These are phyloP conservation scores for Myochromella boudieri DNA, from an alignment of 768 basidiomycete species.

Conservation along the genomic window DNA sequence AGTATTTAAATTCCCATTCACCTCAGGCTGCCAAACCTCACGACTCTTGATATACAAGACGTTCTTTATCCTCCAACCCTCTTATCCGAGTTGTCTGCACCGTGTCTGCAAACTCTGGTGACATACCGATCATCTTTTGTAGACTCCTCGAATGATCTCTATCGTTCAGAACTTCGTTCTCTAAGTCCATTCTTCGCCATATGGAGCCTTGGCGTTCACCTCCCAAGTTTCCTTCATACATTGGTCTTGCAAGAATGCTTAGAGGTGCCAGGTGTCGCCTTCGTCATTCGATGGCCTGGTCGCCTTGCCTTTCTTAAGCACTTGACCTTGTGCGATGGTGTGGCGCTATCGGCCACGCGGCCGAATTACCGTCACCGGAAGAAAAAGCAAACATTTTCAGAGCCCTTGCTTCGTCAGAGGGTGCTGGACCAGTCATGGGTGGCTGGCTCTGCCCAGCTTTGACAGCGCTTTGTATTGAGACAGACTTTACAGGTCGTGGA, in stretches of 20 bases:
- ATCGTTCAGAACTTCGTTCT: slow-evolving; percentile 1
- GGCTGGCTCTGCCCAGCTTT: slow-evolving; percentile 31
- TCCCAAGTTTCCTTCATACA: slow-evolving; percentile 24
- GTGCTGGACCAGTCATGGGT: slow-evolving; percentile 10
- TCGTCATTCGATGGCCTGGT: slow-evolving; percentile 28
- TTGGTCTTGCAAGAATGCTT: slow-evolving; percentile 26
- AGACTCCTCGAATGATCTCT: background rate
- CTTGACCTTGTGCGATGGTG: slow-evolving; percentile 21
- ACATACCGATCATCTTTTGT: slow-evolving; percentile 13
- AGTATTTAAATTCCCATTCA: slow-evolving; percentile 1
- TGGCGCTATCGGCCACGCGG: slow-evolving; percentile 12
- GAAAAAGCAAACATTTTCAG: slow-evolving; percentile 17
- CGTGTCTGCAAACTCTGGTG: slow-evolving; percentile 22
- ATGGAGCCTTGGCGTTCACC: slow-evolving; percentile 24
- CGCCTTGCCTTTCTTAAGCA: slow-evolving; percentile 27
- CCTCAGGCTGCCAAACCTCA: slow-evolving; percentile 20
- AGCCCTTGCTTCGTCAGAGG: slow-evolving; percentile 23
- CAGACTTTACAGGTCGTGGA: too few relatives aligned
- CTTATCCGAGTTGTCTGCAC: slow-evolving; percentile 21
- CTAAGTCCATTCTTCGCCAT: slow-evolving; percentile 23
- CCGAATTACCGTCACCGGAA: background rate
- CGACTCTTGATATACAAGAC: slow-evolving; percentile 19
- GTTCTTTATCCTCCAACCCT: slow-evolving; percentile 18
- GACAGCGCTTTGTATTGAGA: too few relatives aligned
- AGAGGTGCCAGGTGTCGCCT: slow-evolving; percentile 19